Conservation (phyloP, 768 basidiomycete genomes). For the Hydnum rufescens region DNA sequence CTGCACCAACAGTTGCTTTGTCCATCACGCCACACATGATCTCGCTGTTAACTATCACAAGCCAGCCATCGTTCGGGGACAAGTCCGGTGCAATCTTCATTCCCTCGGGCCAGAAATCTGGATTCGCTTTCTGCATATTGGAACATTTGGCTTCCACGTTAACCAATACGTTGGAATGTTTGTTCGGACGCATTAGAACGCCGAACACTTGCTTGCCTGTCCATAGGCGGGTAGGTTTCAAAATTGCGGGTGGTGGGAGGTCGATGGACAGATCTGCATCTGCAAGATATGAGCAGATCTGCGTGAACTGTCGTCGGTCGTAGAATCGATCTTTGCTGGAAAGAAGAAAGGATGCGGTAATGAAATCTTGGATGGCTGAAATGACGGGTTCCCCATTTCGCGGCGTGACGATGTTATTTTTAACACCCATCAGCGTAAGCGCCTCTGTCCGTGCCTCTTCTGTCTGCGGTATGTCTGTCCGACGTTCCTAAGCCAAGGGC, state of each 20-base stretch:
- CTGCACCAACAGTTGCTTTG: conserved; percentile 91
- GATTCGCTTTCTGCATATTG: conserved; percentile 60
- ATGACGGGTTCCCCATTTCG: conserved; percentile 98
- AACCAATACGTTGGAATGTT: conserved; percentile 57
- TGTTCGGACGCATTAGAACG: conserved; percentile 89
- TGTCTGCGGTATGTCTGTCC: conserved; percentile 86
- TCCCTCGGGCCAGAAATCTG: conserved; percentile 35
- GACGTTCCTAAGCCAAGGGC: not conserved
- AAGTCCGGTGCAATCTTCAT: conserved; percentile 54
- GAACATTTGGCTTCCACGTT: conserved; percentile 95
- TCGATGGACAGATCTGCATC: conserved; percentile 88
- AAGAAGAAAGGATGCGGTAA: conserved; percentile 91
- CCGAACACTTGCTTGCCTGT: conserved; percentile 99
- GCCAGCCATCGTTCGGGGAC: conserved; percentile 92
- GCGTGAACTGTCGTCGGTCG: conserved; percentile 85
- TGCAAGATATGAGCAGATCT: conserved; percentile 85
- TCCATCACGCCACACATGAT: conserved; percentile 99
- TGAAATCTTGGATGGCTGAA: conserved; percentile 98
- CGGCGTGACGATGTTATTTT: conserved; percentile 92
- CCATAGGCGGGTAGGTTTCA: conserved; percentile 87
- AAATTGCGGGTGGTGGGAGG: conserved; percentile 83
- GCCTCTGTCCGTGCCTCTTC: conserved; percentile 97
- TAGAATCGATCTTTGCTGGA: conserved; percentile 86
- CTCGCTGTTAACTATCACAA: conserved; percentile 92
- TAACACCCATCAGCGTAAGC: conserved; percentile 89